Evolutionary conservation across 2,329 filamentous ascomycete species (phyloP), one percentile per base, ranked within the genome.

Genomic region (Westerdykella sp.): DNA sequence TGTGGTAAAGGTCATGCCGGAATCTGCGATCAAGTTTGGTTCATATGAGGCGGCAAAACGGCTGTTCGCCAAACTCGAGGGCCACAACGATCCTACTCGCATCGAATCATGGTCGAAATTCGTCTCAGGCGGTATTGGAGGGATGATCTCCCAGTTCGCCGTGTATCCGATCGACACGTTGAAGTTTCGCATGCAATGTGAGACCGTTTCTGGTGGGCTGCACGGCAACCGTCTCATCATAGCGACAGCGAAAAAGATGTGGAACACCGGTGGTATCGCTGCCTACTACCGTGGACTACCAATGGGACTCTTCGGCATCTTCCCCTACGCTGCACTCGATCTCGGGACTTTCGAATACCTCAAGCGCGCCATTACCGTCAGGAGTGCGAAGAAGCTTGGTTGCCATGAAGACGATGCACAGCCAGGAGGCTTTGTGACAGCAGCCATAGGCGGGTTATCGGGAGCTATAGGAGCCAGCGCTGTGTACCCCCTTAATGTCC

Each of bases 1-100:
- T 56, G 89, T 98, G 2, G 69, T 96, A 60, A 98, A 98, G 68
- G 93, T 98, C 47, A 95, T 97, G 88, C 93, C 93, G 0, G 93
- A 98, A 71, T 96, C 91, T 22, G 91, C 93, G 21, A 95, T 98
- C 63, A 95, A 96, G 69, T 98, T 98, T 65, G 93, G 93, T 47
- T 91, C 90, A 15, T 98, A 96, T 62, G 93, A 98, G 72, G 89
- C 88, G 40, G 85, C 89, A 7, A 98, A 97, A 73, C 83, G 88
- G 49, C 80, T 84, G 4, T 80, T 97, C 47, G 88, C 91, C 39
- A 82, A 80, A 46, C 69, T 96, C 40, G 93, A 97, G 74, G 93
- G 93, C 6, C 89, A 95, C 58, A 78, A 83, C 50, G 87, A 97
- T 63, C 78, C 88, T 1, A 82, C 80, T 49, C 76, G 79, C 42